Base-by-base conservation (phyloP, 1,139 yeast species). In the Protomyces macrosporus region DNA sequence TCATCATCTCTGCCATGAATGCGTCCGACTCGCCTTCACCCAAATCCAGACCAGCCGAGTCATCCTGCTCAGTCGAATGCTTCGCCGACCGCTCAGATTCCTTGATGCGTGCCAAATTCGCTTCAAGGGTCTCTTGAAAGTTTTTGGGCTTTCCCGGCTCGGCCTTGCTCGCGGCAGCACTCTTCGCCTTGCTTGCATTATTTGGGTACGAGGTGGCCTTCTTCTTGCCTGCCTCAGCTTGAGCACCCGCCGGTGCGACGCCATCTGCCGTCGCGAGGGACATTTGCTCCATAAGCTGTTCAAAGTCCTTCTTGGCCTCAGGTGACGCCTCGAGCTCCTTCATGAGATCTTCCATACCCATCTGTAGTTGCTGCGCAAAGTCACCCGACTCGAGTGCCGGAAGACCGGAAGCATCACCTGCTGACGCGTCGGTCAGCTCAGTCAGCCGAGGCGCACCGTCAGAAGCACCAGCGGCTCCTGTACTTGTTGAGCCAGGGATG, bases 101-200 rank as follows among this genome's bases (percentile, higher is more conserved):
- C 63, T 75, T 82, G 72, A 91, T 78, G 68, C 97, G 81, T 71
- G 86, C 85, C 80, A 90, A 82, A 0, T 98, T 90, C 66, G 85
- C 86, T 63, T 89, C 82, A 74, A 91, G 88, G 6, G 93, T 88
- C 66, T 83, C 83, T 71, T 89, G 88, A 71, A 91, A 87, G 50
- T 68, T 52, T 39, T 66, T 67, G 14, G 59, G 57, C 34, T 32
- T 55, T n/a, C 48, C 63, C 5, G n/a, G 30, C 12, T 5, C 4
- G 16, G 65, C 55, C 33, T 56, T 39, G 36, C 16, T 37, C n/a
- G 57, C 40, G 33, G 54, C 35, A 6, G 55, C 64, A 61, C 67
- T 56, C 16, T 65, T 56, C 5, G 67, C 48, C 35, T 65, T 56
- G 50, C 66, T 45, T 32, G 69, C 53, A 39, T 53, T 53, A 53